Conservation (phyloP, 1,284 basidiomycete genomes). For the Marasmius fiardii region DNA sequence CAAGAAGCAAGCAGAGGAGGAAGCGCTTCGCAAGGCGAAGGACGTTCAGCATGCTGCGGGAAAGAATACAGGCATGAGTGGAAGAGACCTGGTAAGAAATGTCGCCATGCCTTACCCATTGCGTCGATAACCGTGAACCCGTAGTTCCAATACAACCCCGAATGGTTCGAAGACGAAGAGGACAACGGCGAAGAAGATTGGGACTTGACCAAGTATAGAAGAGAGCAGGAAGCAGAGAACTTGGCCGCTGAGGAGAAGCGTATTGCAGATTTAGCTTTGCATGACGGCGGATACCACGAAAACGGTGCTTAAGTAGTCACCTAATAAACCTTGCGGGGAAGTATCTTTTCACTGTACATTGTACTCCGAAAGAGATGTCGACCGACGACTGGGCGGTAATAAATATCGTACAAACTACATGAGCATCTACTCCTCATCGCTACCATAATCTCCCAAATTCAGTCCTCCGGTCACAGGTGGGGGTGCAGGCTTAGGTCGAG, state of each 20-base stretch:
- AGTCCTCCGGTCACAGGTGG: constrained; percentile 40
- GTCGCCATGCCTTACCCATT: constrained; percentile 22
- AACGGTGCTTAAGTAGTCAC: background rate
- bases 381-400: no score
- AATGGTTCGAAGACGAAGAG: constrained; percentile 89
- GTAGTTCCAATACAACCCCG: constrained; percentile 93
- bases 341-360: background rate
- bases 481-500: constrained; percentile 24
- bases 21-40: constrained; percentile 84
- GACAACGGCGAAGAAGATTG: constrained; percentile 68
- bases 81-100: constrained; percentile 81
- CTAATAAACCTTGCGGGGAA: background rate
- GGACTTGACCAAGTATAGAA: constrained; percentile 66
- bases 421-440: constrained; percentile 60
- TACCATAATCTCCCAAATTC: constrained; percentile 70
- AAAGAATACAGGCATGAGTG: constrained; percentile 92
- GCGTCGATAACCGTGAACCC: constrained; percentile 10
- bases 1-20: constrained; percentile 88
- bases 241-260: constrained; percentile 33
- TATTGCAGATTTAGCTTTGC: constrained; percentile 7
- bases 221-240: constrained; percentile 62
- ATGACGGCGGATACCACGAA: constrained; percentile 9
- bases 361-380: background rate
- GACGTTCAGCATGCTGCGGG: constrained; percentile 83
- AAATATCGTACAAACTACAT: no score